Percentiles rank a stretch among this genome's conserved stretches.
Conservation (phyloP, 441 rosid species). For the Euphorbia schlechtendalii region DNA sequence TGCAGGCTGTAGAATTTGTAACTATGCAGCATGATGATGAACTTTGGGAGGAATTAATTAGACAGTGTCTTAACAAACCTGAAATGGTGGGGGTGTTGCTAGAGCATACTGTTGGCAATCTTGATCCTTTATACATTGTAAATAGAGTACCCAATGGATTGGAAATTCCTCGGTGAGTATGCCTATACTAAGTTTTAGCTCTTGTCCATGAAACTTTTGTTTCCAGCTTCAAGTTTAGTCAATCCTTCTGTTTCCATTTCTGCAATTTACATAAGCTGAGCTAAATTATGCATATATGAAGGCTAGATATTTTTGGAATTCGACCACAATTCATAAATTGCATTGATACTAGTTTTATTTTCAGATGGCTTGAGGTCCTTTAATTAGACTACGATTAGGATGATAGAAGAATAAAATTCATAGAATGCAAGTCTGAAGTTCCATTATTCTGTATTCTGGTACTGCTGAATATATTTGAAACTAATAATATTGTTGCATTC, state of each 20-base stretch:
- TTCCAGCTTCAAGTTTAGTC: background rate
- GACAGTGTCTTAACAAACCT: conserved; percentile 88
- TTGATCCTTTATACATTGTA: conserved; percentile 93
- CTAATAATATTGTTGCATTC: background rate
- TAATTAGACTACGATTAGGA: background rate
- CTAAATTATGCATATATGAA: background rate
- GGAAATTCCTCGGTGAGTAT: conserved; percentile 94
- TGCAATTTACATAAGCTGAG: conserved; percentile 1
- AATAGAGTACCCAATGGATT: conserved; percentile 96
- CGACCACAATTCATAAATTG: background rate
- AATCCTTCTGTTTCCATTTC: background rate
- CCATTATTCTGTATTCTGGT: background rate
- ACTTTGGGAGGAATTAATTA: conserved; percentile 96
- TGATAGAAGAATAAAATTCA: background rate
- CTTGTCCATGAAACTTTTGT: background rate
- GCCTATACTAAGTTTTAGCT: conserved; percentile 3
- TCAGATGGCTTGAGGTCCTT: background rate
- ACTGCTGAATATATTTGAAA: background rate
- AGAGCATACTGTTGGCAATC: conserved; percentile 99
- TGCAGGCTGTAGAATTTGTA: conserved; percentile 99
- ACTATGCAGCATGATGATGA: conserved; percentile 96
- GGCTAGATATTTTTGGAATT: background rate
- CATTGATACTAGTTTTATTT: background rate
- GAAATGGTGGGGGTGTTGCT: conserved; percentile 97
- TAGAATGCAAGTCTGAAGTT: background rate